phyloP scores from a whole-genome alignment of 768 basidiomycete species.

The Russula foetens region DNA sequence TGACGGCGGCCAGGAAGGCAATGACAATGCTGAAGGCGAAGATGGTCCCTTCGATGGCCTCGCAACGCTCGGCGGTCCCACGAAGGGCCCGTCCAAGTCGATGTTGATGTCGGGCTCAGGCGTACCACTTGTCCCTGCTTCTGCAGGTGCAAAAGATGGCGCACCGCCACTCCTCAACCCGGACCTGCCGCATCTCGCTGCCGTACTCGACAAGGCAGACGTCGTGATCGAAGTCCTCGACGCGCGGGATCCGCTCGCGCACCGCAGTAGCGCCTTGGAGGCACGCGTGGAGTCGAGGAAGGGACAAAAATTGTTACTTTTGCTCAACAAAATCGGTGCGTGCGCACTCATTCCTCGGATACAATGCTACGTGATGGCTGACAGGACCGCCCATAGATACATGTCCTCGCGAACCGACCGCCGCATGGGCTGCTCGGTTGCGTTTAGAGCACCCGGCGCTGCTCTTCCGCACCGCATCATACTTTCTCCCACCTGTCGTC shows the following conservation, averaged over 20 bases:
- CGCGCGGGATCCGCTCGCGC: conserved; percentile 71
- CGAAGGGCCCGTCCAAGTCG: conserved; percentile 3
- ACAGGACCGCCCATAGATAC: conserved; percentile 44
- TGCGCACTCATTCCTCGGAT: conserved; percentile 11
- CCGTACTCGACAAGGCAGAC: conserved; percentile 71
- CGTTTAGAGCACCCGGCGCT: conserved; percentile 53
- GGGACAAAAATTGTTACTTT: conserved; percentile 47
- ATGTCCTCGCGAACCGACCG: conserved; percentile 68
- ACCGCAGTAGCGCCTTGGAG: conserved; percentile 59
- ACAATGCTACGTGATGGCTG: background rate
- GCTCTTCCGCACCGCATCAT: conserved; percentile 65
- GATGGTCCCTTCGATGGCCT: conserved; percentile 38
- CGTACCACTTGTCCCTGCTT: conserved; percentile 15
- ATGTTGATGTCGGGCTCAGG: background rate
- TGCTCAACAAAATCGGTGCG: conserved; percentile 85
- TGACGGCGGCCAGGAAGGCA: conserved; percentile 26
- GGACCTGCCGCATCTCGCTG: conserved; percentile 49
- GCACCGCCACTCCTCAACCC: conserved; percentile 56
- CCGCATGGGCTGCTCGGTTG: conserved; percentile 58
- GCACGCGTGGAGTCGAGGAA: conserved; percentile 35
- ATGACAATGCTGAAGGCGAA: conserved; percentile 24
- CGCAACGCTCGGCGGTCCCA: conserved; percentile 25
- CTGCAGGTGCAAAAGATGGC: conserved; percentile 39
- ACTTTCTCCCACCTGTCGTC: conserved; percentile 44
- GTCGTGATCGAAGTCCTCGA: conserved; percentile 77